Conservation (phyloP, 257 asterid genomes). For the Fraxinus quadrangulata region DNA sequence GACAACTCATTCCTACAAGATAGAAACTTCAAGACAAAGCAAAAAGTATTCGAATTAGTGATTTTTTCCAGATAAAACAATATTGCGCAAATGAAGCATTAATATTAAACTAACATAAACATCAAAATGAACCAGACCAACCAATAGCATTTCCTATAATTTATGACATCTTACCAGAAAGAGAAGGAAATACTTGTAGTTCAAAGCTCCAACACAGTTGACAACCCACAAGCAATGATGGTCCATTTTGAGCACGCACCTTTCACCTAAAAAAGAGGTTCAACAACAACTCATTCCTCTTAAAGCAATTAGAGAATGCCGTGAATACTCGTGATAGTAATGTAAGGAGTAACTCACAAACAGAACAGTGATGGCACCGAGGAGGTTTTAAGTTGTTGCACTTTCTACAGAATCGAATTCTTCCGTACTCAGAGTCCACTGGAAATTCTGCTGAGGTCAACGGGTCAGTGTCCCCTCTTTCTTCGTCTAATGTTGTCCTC, state of each 20-base stretch:
- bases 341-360: slow-evolving; percentile 52
- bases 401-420: slow-evolving; percentile 59
- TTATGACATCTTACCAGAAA: slow-evolving; percentile 50
- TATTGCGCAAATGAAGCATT: background rate
- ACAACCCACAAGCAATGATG: slow-evolving; percentile 81
- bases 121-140: slow-evolving; percentile 12
- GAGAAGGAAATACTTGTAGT: slow-evolving; percentile 69
- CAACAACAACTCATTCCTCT: slow-evolving; percentile 24
- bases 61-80: background rate
- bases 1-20: background rate
- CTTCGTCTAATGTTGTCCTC: slow-evolving; percentile 65
- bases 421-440: slow-evolving; percentile 35
- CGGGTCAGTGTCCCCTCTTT: slow-evolving; percentile 55
- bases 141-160: background rate
- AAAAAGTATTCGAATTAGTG: too few relatives aligned
- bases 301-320: slow-evolving; percentile 12
- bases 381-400: slow-evolving; percentile 69
- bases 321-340: slow-evolving; percentile 8
- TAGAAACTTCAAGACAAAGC: too few relatives aligned
- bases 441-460: slow-evolving; percentile 48
- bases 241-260: slow-evolving; percentile 72
- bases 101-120: slow-evolving; percentile 7
- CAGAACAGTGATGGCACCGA: slow-evolving; percentile 72
- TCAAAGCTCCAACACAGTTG: slow-evolving; percentile 71
- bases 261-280: slow-evolving; percentile 51